Base-by-base conservation (phyloP, 2,329 filamentous ascomycete genomes). In the Dactylonectria estremocensis region DNA sequence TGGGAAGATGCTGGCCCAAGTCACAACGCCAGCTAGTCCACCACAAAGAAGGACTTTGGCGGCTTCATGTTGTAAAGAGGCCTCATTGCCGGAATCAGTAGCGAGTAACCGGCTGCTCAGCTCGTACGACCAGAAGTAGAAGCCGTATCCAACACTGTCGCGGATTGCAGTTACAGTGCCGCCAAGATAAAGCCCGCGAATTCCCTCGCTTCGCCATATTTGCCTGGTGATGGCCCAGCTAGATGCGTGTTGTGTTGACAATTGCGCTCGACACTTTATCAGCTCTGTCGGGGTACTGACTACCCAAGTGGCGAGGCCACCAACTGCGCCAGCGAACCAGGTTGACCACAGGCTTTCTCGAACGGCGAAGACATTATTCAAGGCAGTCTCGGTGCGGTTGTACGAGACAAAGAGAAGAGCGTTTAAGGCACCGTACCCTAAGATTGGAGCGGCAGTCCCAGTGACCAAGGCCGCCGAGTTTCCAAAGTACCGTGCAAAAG, bases 91-190 rank as follows among this genome's bases (percentile, higher is more conserved):
- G 16, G 64, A 46, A 9, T 66, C 66, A 7, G 71, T 58, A 3
- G 81, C 82, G 18, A 83, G 83, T 80, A 90, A 84, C 61, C 85
- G 83, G 40, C 92, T 94, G 70, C 87, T 89, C 66, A 95, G 83
- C 80, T 97, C 93, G 77, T 98, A 98, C 1, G 92, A 92, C 93
- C 93, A 97, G 80, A 98, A 98, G 78, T 98, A 98, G 80, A 98
- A 98, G 0, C 95, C 95, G 81, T 98, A 98, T n/a, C 95, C 95
- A 62, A 98, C 88, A 65, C 92, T 92, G 81, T 98, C 95, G 56
- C 95, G 87, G 46, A 95, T 78, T 60, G 92, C 93, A 1, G 95
- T 98, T 16, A 98, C 90, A 0, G 83, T 85, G 20, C 95, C 95
- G 20, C 95, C 95, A 69, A 91, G 88, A 78, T 97, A 98, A 22